Evolutionary conservation across 257 asterid genomes (phyloP), one percentile per base, ranked within the genome.

Genomic region (Echium plantagineum): DNA sequence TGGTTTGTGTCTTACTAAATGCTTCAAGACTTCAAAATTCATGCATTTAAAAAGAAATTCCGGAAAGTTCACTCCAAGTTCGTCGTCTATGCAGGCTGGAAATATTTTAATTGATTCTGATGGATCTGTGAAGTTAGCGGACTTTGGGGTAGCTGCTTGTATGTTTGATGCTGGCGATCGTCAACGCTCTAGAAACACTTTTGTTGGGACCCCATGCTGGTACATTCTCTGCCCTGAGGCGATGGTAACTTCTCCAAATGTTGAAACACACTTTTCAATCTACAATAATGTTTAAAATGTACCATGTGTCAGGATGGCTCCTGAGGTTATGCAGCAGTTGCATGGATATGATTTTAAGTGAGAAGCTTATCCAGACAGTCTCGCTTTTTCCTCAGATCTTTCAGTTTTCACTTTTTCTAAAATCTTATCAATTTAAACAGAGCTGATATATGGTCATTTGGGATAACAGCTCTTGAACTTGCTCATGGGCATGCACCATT

Each of bases 201-300:
- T 93, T 70, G 99, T 93, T 47, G 99, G 99, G 72, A 93, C 97
- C 57, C 99, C 99, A 35, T 93, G 99, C 83, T 93, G 99, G 99
- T 93, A 77, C 59, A 75, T 64, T 47, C 28, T 62, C 67, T 54
- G 22, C 55, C 13, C 26, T 28, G 20, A 5, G 30, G 8, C 46
- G 28, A 12, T 60, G 28, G 4, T 52, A 24, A 20, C 47, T 8
- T 55, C n/a, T 54, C 9, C 20, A 62, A 62, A 24, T 58, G 31
- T 15, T 10, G 48, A 20, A 26, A 38, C 51, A 16, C 17, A 56
- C n/a, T 31, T 21, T 15, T 42, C 15, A 48, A 49, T 30, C 35
- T 15, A 24, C 21, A 21, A 61, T 59, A 24, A 51, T 55, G 24
- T 24, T 15, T 57, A 63, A 51, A 61, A 62, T 63, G 22, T 38